Conservation (phyloP, 2,329 filamentous ascomycete species). For the Mycosphaerella arachidis region DNA sequence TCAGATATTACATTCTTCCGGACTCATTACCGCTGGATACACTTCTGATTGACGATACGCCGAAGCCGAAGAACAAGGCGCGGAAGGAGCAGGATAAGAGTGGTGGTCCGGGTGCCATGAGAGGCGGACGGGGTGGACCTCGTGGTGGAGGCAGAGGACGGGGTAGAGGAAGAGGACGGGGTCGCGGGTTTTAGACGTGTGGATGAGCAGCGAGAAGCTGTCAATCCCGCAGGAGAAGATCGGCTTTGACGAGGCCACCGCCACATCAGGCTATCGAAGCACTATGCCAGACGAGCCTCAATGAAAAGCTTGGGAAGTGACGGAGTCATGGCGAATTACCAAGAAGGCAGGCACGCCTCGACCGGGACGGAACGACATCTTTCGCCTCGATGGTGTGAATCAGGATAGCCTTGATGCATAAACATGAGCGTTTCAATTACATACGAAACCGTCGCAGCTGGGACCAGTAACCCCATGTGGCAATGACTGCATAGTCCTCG, state of each 20-base stretch:
- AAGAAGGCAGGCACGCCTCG: not conserved
- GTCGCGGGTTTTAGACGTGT: constrained; percentile 18
- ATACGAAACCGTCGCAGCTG: not conserved
- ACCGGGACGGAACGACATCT: not conserved
- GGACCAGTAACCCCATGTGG: not conserved
- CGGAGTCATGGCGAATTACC: not conserved
- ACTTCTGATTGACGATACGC: constrained; percentile 89
- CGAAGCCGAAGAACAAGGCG: constrained; percentile 99
- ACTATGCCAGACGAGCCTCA: not conserved
- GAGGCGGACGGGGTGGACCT: constrained; percentile 48
- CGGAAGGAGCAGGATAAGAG: constrained; percentile 69
- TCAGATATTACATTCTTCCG: constrained; percentile 93
- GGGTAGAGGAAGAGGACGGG: constrained; percentile 34
- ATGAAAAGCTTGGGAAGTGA: not conserved
- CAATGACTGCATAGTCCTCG: too few relatives aligned
- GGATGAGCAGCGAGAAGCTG: not conserved
- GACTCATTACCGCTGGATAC: constrained; percentile 94
- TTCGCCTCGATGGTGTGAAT: not conserved
- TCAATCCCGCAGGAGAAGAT: not conserved
- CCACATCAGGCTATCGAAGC: not conserved
- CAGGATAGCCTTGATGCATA: not conserved
- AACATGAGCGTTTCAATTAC: not conserved
- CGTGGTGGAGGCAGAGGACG: constrained; percentile 39
- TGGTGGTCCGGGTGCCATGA: constrained; percentile 28
- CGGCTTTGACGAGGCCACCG: not conserved